These are phyloP conservation scores for Boletus coffeatus DNA, from an alignment of 1,284 basidiomycete species.

Conservation along the genomic window DNA sequence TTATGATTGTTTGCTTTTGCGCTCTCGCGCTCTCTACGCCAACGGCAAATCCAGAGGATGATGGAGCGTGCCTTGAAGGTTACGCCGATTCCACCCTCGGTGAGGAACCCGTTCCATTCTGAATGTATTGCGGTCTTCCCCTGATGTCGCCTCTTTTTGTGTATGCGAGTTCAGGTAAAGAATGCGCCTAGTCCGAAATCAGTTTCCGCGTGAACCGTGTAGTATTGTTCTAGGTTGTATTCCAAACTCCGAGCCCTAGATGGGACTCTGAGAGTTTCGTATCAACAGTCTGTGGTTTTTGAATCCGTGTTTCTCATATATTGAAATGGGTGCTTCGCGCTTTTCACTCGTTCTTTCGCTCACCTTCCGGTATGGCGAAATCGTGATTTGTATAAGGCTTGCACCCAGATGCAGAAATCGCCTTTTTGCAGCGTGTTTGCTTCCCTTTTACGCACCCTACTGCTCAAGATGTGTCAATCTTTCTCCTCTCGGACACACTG, in stretches of 20 bases:
- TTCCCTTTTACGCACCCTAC: background rate
- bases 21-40: background rate
- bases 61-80: background rate
- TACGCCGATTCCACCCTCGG: background rate
- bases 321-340: background rate
- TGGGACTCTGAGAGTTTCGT: background rate
- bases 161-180: background rate
- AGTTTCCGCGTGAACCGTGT: background rate
- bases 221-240: background rate
- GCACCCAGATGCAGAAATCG: background rate
- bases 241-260: background rate
- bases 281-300: background rate
- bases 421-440: background rate
- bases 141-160: background rate
- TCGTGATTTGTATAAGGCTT: background rate
- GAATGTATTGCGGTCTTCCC: background rate
- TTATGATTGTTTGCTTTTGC: background rate
- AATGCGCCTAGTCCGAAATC: background rate
- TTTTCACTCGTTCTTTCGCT: background rate
- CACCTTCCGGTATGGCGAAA: background rate
- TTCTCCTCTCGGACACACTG: background rate
- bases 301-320: background rate
- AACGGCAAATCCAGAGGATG: background rate
- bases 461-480: background rate
- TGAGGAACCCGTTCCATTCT: background rate